Conservation (phyloP, 2,329 filamentous ascomycete genomes). For the Diaporthe longicolla region DNA sequence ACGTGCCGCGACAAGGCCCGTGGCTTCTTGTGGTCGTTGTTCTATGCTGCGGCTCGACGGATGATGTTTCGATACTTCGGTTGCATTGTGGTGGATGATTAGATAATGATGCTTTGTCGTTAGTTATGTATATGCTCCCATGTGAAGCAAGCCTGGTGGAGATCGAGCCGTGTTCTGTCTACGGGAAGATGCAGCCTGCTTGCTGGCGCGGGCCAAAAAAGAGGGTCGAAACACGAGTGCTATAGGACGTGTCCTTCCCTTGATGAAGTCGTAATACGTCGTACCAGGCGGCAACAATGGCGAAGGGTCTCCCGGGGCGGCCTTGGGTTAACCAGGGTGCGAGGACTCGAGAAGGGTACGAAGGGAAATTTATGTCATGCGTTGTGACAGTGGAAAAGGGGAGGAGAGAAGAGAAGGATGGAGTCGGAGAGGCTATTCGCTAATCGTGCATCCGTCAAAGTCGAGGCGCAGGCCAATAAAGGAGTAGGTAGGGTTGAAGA, state of each 20-base stretch:
- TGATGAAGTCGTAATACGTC: slow-evolving; percentile 5
- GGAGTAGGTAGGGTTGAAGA: slow-evolving; percentile 13
- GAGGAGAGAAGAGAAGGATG: slow-evolving; percentile 19
- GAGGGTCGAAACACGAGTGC: background rate
- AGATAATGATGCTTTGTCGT: slow-evolving; percentile 20
- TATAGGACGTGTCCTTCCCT: background rate
- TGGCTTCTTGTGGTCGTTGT: slow-evolving; percentile 23
- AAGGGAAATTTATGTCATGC: slow-evolving; percentile 30
- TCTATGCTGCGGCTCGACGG: slow-evolving; percentile 36
- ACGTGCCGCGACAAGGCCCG: slow-evolving; percentile 10
- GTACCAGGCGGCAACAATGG: slow-evolving; percentile 10
- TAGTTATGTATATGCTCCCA: background rate
- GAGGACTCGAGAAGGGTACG: slow-evolving; percentile 7
- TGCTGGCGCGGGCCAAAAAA: slow-evolving; percentile 8
- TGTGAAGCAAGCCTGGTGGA: background rate
- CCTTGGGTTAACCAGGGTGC: background rate
- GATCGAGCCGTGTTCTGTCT: background rate
- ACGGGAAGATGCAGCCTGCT: slow-evolving; percentile 15
- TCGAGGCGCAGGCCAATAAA: slow-evolving; percentile 39
- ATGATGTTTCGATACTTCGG: slow-evolving; percentile 20
- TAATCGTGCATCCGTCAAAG: slow-evolving; percentile 39
- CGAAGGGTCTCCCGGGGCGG: background rate
- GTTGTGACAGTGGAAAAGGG: slow-evolving; percentile 10
- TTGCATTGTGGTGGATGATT: slow-evolving; percentile 36
- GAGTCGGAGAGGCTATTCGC: slow-evolving; percentile 36